These are phyloP conservation scores for Cylindricascospora bacillispora DNA, from an alignment of 1,139 yeast genomes.

Conservation along the genomic window DNA sequence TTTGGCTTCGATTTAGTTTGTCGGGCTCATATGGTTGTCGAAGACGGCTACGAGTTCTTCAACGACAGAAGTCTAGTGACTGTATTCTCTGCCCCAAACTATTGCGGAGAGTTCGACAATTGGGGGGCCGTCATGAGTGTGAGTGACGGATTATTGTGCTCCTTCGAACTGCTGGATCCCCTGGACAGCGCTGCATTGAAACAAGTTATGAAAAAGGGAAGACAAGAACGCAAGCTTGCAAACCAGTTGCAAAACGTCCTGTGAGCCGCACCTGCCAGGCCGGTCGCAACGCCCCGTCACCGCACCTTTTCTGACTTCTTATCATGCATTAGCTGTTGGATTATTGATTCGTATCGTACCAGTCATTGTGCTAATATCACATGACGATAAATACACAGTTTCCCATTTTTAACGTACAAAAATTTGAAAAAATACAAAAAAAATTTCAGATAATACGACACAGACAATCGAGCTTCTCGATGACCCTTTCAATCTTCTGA, in stretches of 20 bases:
- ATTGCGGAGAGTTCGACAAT: conserved; percentile 96
- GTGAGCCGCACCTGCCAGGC: too few species aligned
- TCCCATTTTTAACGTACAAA: too few species aligned
- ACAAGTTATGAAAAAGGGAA: conserved; percentile 82
- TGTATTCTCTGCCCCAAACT: conserved; percentile 92
- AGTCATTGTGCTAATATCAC: too few species aligned
- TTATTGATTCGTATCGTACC: too few species aligned
- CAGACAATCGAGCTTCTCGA: too few species aligned
- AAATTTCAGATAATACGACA: too few species aligned
- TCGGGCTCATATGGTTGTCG: conserved; percentile 98
- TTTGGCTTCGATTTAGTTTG: conserved; percentile 92
- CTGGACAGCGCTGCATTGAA: conserved; percentile 85
- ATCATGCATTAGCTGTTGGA: too few species aligned
- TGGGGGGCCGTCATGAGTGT: conserved; percentile 99
- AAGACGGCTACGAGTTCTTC: conserved; percentile 95
- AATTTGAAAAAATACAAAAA: too few species aligned
- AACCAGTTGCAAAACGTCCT: conserved; percentile 13
- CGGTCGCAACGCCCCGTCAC: too few species aligned
- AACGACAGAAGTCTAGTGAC: conserved; percentile 89
- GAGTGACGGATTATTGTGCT: conserved; percentile 78
- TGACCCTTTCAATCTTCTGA: too few species aligned
- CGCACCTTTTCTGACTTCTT: too few species aligned
- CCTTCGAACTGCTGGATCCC: conserved; percentile 88
- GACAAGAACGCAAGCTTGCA: conserved; percentile 62
- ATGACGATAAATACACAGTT: too few species aligned